Evolutionary conservation across 2,329 filamentous ascomycete species (phyloP), one percentile per base, ranked within the genome.

Genomic region (Pseudofabraea citricarpa): DNA sequence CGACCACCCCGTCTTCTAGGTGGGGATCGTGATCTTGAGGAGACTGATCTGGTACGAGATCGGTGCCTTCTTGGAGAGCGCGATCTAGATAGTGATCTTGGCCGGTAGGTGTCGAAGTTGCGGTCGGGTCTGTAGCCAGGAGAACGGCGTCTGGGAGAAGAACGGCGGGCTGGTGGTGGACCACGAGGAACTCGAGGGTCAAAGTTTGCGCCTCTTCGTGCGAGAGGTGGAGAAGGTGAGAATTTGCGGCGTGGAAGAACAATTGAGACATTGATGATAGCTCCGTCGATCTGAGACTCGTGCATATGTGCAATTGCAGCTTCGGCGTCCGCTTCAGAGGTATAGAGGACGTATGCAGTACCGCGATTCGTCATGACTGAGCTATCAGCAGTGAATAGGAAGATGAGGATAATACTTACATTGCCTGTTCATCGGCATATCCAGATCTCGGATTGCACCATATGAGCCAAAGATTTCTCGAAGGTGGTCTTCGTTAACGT

Each of bases 231-330:
- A 36, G 85, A 81, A 15, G 81, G 81, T 6, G 87, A 90, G 58
- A 95, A 87, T 55, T 89, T 88, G 39, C 60, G 57, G 16, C 59
- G 59, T 5, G 61, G 59, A 26, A 64, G 52, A 22, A 64, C 61
- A 26, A 62, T 62, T 21, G 61, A 64, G 13, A 64, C 61, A 41
- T 58, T 63, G 44, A 64, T 62, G 5, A 57, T 41, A 4, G 58
- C 54, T 22, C 61, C 61, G 40, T 64, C 61, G 26, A 63, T 57
- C 60, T 95, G 87, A n/a, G 87, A 89, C 68, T 98, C 93, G 65
- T 98, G 93, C 93, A 98, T 97, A 62, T 95, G 87, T 15, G 90
- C 81, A 55, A 96, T 94, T 21, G 93, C 93, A 12, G 81, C 74
- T 66, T 96, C 89, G 19, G 93, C 91, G 51, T 91, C 85, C 39